phyloP scores from a whole-genome alignment of 2,329 filamentous ascomycete genomes.

The Pseudocercospora fuligena region DNA sequence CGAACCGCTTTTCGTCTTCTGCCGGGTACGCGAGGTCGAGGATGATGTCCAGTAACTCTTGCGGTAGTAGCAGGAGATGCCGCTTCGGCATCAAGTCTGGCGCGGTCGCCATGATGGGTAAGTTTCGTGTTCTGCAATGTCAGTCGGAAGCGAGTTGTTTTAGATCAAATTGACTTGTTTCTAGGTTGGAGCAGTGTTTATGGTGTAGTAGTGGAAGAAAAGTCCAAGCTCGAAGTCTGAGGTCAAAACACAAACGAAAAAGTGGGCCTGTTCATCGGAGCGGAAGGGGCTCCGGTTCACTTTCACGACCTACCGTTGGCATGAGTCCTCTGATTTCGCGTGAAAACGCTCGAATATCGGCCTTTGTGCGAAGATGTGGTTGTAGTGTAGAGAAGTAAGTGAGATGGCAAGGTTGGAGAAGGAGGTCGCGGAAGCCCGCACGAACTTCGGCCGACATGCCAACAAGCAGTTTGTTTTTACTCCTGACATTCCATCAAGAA shows the following conservation, averaged over 20 bases:
- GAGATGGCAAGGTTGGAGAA: background rate
- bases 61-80: background rate
- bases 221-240: background rate
- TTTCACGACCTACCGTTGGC: background rate
- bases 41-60: constrained; percentile 7
- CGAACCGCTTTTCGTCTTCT: background rate
- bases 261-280: background rate
- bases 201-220: background rate
- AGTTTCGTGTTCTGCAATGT: background rate
- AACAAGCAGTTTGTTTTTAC: background rate
- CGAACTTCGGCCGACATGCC: too few relatives aligned
- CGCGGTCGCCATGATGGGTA: background rate
- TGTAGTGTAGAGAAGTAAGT: background rate
- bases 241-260: background rate
- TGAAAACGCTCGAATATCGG: background rate
- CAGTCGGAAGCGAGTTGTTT: background rate
- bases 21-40: constrained; percentile 11
- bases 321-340: background rate
- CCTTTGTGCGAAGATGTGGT: background rate
- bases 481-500: background rate
- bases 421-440: background rate
- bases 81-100: background rate
- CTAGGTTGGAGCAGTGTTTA: background rate
- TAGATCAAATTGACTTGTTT: background rate
- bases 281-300: background rate